Base-by-base conservation (phyloP, 2,329 filamentous ascomycete genomes). In the Paraconiothyrium brasiliense region DNA sequence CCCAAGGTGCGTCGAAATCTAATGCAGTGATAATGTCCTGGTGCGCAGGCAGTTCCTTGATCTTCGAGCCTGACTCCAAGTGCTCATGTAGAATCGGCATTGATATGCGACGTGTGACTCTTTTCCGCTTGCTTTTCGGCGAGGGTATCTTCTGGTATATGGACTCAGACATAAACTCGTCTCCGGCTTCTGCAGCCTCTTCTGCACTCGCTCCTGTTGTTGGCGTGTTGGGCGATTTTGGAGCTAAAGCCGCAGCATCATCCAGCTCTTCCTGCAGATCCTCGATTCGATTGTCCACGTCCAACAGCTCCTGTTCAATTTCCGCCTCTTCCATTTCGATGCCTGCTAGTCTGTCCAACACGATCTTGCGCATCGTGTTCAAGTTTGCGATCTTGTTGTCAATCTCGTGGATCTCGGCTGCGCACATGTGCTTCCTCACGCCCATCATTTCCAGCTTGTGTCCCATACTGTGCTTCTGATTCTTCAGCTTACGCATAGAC, bases 1-100 rank as follows among this genome's bases (percentile, higher is more conserved):
- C 95, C 78, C 98, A 98, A 0, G 95, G 95, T n/a, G 91, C 91
- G 76, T 99, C 95, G 78, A 99, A 99, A 80, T 98, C 95, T 63
- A 99, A 78, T 8, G 94, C 91, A 0, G 94, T 97, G 64, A 99
- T 91, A 60, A 86, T 87, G 76, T 99, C 95, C 56, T 88, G 89
- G 78, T 99, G 95, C 2, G 94, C 93, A 68, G 92, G 90, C 59
- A 98, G 86, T 76, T 97, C 92, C 68, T 91, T 91, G 72, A 99
- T 97, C 72, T 87, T 88, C 37, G 92, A 93, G 20, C 95, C 95
- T 3, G 94, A 90, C 66, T 96, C 90, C 76, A 97, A 92, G 79
- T 98, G 93, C 79, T 98, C 95, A 80, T 99, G 95, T 59, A 98
- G 83, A 59, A 98, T 92, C 8, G 94, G 93, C 91, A 97, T 97